phyloP scores from a whole-genome alignment of 805 yeast species.

The Yueomyces sp. region DNA sequence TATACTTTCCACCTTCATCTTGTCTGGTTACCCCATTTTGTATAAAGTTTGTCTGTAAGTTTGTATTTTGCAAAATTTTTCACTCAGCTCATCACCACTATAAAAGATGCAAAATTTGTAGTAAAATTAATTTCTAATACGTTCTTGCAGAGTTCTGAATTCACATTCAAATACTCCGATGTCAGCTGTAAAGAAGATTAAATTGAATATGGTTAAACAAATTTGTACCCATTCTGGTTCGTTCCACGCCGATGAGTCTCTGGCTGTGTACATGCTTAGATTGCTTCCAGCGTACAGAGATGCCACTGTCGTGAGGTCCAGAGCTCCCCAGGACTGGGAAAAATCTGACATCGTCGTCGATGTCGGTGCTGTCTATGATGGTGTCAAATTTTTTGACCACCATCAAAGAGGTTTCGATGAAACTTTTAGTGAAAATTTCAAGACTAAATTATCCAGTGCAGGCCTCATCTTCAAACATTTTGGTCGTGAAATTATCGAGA shows the following conservation, averaged over 20 bases:
- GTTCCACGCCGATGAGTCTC: conserved; percentile 93
- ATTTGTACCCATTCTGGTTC: conserved; percentile 89
- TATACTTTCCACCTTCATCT: no score
- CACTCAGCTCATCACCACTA: no score
- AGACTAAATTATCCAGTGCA: conserved; percentile 83
- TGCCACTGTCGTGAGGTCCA: conserved; percentile 65
- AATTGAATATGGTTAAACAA: conserved; percentile 23
- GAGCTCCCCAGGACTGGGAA: conserved; percentile 76
- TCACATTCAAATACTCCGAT: background rate
- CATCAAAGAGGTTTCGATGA: conserved; percentile 88
- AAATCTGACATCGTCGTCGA: conserved; percentile 85
- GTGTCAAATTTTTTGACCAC: conserved; percentile 78
- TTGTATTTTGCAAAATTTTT: no score
- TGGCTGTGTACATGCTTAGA: conserved; percentile 80
- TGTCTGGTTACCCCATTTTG: no score
- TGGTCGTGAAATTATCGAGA: conserved; percentile 53
- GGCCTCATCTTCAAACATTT: conserved; percentile 84
- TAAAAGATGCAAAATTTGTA: no score
- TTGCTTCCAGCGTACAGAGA: conserved; percentile 53
- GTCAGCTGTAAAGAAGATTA: background rate
- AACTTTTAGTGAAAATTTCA: conserved; percentile 47
- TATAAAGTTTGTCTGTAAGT: no score
- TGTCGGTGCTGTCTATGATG: conserved; percentile 76
- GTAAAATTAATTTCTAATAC: no score
- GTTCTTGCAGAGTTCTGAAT: no score